Conservation (phyloP, 169 alveolate species). For the Perkinsus olseni region DNA sequence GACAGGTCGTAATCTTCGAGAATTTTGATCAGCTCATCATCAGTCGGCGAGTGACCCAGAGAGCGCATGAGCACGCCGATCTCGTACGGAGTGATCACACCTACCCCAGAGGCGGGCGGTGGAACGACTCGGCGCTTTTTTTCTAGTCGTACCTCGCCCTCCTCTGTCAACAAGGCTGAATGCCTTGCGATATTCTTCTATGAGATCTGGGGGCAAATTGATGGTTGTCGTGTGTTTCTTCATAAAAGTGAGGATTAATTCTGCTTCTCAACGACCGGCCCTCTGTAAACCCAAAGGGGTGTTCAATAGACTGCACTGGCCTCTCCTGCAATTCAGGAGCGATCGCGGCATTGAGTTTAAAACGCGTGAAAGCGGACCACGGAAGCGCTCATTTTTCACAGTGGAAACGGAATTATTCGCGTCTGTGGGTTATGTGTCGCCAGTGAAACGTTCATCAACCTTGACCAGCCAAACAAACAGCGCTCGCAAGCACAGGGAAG, state of each 20-base stretch:
- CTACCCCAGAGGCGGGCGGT: too few species aligned
- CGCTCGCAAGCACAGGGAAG: too few species aligned
- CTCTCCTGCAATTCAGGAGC: too few species aligned
- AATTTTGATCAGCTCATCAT: neutral
- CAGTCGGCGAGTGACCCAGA: neutral
- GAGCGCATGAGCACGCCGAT: neutral
- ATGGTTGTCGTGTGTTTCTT: neutral
- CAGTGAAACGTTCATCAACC: too few species aligned
- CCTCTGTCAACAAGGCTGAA: neutral
- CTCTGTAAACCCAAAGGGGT: neutral
- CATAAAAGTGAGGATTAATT: too few species aligned
- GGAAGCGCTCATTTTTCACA: too few species aligned
- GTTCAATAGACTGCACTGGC: neutral
- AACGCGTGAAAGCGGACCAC: too few species aligned
- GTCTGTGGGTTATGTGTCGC: neutral
- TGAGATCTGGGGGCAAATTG: neutral
- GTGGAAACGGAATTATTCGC: too few species aligned
- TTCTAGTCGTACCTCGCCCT: neutral
- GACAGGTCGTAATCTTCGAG: neutral
- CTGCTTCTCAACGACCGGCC: neutral
- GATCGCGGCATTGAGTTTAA: too few species aligned
- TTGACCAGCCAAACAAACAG: too few species aligned
- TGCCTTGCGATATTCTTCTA: neutral
- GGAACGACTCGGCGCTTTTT: too few species aligned
- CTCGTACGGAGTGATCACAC: neutral